Conservation (phyloP, 345 rosid species). For the Acer negundo region DNA sequence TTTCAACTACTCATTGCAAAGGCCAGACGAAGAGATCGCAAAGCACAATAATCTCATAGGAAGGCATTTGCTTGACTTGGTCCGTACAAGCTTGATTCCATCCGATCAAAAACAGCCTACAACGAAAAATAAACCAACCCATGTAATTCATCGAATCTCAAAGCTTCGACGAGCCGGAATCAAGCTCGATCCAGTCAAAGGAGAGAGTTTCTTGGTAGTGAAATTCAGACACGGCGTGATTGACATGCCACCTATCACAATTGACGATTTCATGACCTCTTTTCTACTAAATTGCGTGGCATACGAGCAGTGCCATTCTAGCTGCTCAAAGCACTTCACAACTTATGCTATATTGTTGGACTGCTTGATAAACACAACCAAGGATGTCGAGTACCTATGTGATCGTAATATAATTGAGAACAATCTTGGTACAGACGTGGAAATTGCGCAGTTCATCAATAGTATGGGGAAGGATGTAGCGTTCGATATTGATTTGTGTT, state of each 20-base stretch:
- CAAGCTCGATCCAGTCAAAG: slow-evolving; percentile 29
- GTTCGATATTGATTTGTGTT: slow-evolving; percentile 57
- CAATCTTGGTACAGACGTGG: slow-evolving; percentile 65
- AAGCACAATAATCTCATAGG: slow-evolving; percentile 32
- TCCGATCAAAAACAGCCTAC: slow-evolving; percentile 19
- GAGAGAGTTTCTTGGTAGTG: slow-evolving; percentile 58
- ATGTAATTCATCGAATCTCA: slow-evolving; percentile 60
- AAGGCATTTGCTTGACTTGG: slow-evolving; percentile 71
- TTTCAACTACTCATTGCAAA: slow-evolving; percentile 54
- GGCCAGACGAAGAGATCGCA: slow-evolving; percentile 38
- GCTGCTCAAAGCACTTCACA: slow-evolving; percentile 63
- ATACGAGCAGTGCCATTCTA: slow-evolving; percentile 70
- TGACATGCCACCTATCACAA: slow-evolving; percentile 66
- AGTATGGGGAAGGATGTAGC: slow-evolving; percentile 74
- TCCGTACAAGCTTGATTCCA: slow-evolving; percentile 53
- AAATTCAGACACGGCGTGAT: slow-evolving; percentile 57
- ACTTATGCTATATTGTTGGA: slow-evolving; percentile 70
- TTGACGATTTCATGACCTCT: slow-evolving; percentile 75
- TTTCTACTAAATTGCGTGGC: slow-evolving; percentile 76
- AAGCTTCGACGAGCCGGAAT: slow-evolving; percentile 74
- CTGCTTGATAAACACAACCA: slow-evolving; percentile 53
- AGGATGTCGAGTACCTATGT: slow-evolving; percentile 66
- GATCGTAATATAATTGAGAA: slow-evolving; percentile 70
- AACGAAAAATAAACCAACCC: slow-evolving; percentile 21
- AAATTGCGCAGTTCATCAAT: slow-evolving; percentile 58